Base-by-base conservation (phyloP, 1,139 yeast species). In the Tardiomyces blankii region DNA sequence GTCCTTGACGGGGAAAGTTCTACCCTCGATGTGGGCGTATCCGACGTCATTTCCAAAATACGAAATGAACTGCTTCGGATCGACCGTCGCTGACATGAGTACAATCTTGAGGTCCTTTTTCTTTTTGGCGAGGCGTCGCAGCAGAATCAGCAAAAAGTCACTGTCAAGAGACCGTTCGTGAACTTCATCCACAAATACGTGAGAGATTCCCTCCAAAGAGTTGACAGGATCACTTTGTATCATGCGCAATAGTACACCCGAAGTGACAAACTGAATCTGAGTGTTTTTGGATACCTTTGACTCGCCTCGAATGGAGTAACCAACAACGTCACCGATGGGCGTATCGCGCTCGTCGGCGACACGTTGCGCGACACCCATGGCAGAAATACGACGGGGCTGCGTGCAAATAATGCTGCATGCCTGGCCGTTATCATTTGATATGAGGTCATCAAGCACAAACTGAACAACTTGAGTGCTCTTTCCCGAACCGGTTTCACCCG, bases 401-500 rank as follows among this genome's bases (percentile, higher is more conserved):
- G 97, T 88, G 62, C 96, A 88, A 3, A 89, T 68, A 7, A 91
- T 83, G 43, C 76, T 78, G 18, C 64, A 58, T 49, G 66, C 73
- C 48, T 78, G 74, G 0, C 75, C 75, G 16, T 62, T 58, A 0
- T 59, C 40, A 43, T 70, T 65, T 9, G 50, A 59, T 51, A 61
- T 64, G 33, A 60, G 41, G 41, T 79, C 70, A 60, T 91, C 97
- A 30, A 89, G 66, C 16, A 91, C 69, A 56, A 87, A 91, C 62
- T 91, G 98, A 2, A 87, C 96, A 13, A 87, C 79, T 60, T 88
- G 96, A 0, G 96, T 88, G 0, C 95, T 85, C 59, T 88, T 88
- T 53, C 96, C 96, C 0, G 96, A 87, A 54, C 98, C 98, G 0
- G 98, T 91, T 62, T 91, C 98, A 61, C 97, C 98, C 1, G 97